Evolutionary conservation across 2,329 filamentous ascomycete genomes (phyloP).

Genomic region (Ceratocystis cacaofunesta): DNA sequence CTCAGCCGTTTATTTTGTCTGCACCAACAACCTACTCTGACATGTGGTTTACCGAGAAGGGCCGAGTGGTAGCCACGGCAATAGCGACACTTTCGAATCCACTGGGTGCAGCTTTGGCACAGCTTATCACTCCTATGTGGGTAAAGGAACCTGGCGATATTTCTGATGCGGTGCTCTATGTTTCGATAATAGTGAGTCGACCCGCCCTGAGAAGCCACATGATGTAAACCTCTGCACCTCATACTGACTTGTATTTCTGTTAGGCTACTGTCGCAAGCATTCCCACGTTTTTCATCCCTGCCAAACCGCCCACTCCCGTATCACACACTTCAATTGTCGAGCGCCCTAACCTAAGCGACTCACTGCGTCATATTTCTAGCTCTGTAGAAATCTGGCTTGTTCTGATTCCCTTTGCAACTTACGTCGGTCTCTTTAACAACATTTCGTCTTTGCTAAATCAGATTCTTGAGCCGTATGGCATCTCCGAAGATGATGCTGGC

Average conservation of each 20-base stretch:
- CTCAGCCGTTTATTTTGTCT: slow-evolving; percentile 81
- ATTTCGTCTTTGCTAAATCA: slow-evolving; percentile 80
- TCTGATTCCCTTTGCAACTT: slow-evolving; percentile 64
- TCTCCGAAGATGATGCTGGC: slow-evolving; percentile 68
- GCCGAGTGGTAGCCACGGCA: slow-evolving; percentile 77
- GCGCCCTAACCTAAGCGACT: slow-evolving; percentile 39
- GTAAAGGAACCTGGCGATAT: slow-evolving; percentile 48
- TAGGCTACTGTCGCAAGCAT: slow-evolving; percentile 49
- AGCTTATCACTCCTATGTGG: slow-evolving; percentile 72
- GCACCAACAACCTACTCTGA: slow-evolving; percentile 86
- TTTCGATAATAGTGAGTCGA: slow-evolving; percentile 61
- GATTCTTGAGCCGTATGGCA: slow-evolving; percentile 74
- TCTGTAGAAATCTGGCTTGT: slow-evolving; percentile 68
- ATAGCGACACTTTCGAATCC: slow-evolving; percentile 76
- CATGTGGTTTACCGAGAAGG: slow-evolving; percentile 68
- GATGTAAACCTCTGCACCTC: not conserved
- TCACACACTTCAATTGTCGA: slow-evolving; percentile 49
- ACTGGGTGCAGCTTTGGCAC: slow-evolving; percentile 73
- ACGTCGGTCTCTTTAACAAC: slow-evolving; percentile 89
- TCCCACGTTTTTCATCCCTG: slow-evolving; percentile 70
- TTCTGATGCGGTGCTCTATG: slow-evolving; percentile 69
- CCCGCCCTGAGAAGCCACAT: not conserved
- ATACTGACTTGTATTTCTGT: not conserved
- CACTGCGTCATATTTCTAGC: slow-evolving; percentile 34
- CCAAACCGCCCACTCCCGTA: slow-evolving; percentile 60